Conservation (phyloP, 2,329 filamentous ascomycete species). For the Pyrenophora seminiperda region DNA sequence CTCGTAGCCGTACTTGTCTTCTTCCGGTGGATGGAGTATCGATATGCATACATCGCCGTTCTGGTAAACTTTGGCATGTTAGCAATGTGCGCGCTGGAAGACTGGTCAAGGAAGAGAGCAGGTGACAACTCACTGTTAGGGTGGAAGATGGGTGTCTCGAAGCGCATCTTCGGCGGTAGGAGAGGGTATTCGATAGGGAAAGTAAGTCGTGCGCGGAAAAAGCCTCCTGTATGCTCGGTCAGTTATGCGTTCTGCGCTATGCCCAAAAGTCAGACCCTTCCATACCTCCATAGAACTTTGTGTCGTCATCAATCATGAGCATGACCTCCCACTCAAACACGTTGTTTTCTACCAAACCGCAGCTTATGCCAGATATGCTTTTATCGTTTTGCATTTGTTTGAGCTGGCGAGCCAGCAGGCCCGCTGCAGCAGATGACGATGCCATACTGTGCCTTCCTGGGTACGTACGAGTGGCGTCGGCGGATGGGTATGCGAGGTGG, state of each 20-base stretch:
- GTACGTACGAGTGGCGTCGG: slow-evolving; percentile 12
- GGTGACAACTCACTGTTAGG: slow-evolving; percentile 74
- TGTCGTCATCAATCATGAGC: slow-evolving; percentile 96
- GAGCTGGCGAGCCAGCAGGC: slow-evolving; percentile 81
- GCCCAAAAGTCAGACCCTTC: no score
- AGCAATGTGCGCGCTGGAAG: neutral
- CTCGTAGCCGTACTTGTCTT: slow-evolving; percentile 98
- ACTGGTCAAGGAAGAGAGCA: neutral
- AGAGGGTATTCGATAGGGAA: slow-evolving; percentile 98
- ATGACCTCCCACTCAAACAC: slow-evolving; percentile 99
- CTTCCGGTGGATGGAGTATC: slow-evolving; percentile 94
- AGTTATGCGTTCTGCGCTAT: slow-evolving; percentile 1
- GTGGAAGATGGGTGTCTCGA: slow-evolving; percentile 92
- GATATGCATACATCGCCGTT: slow-evolving; percentile 95
- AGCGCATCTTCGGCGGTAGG: slow-evolving; percentile 93
- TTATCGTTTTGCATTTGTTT: slow-evolving; percentile 93
- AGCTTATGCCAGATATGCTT: slow-evolving; percentile 92
- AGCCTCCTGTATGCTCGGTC: slow-evolving; percentile 63
- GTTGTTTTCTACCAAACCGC: slow-evolving; percentile 82
- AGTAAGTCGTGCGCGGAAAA: slow-evolving; percentile 92
- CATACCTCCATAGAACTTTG: slow-evolving; percentile 87
- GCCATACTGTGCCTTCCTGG: slow-evolving; percentile 33
- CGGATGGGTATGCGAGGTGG: slow-evolving; percentile 4
- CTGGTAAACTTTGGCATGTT: slow-evolving; percentile 70
- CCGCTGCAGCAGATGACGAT: slow-evolving; percentile 62